phyloP scores from a whole-genome alignment of 2,329 filamentous ascomycete genomes.

The Cryphonectria japonica region DNA sequence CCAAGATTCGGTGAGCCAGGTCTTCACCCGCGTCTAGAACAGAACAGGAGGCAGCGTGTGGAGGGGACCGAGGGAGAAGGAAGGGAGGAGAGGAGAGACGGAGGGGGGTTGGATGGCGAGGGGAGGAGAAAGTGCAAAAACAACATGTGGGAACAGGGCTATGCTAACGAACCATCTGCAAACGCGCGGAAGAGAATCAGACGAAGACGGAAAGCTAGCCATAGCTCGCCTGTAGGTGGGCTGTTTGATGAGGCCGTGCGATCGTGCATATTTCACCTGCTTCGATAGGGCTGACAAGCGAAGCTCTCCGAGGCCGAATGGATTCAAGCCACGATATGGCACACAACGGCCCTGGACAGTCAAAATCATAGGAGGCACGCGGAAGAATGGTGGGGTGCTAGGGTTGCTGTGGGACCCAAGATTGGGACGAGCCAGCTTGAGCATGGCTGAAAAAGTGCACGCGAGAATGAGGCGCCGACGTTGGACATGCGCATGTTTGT shows the following conservation, averaged over 20 bases:
- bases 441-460: neutral
- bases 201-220: conserved; percentile 3
- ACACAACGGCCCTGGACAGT: conserved; percentile 15
- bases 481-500: conserved; percentile 5
- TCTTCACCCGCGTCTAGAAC: neutral
- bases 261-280: conserved; percentile 22
- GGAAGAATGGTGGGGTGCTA: conserved; percentile 8
- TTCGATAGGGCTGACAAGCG: conserved; percentile 24
- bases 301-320: conserved; percentile 11
- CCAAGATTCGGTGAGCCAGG: conserved; percentile 25
- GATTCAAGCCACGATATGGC: conserved; percentile 6
- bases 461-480: neutral
- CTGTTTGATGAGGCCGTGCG: conserved; percentile 18
- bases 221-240: conserved; percentile 19
- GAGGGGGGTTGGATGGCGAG: too few species aligned
- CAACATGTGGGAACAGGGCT: conserved; percentile 13
- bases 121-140: conserved; percentile 5
- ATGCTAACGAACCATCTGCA: conserved; percentile 22
- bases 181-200: neutral
- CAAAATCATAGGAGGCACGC: conserved; percentile 14
- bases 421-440: conserved; percentile 21
- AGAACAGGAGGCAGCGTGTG: neutral
- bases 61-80: neutral
- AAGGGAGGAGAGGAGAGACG: too few species aligned
- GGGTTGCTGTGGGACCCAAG: conserved; percentile 12